A percentile compares a stretch with the other conserved stretches of the same genome.
phyloP scores from a whole-genome alignment of 2,329 filamentous ascomycete genomes.

The Pseudovirgaria hyperparasitica region DNA sequence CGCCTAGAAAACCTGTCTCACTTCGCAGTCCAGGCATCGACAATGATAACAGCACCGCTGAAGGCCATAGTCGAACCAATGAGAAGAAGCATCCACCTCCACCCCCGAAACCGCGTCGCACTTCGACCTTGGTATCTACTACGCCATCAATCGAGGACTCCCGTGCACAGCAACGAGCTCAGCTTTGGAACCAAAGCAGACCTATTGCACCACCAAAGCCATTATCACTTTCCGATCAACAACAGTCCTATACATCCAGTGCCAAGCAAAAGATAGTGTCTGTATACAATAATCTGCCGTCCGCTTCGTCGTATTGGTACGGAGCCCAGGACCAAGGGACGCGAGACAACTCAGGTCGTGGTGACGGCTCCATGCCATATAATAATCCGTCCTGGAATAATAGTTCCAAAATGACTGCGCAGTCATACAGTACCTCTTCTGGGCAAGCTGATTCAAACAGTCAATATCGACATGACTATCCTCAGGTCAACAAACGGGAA shows the following conservation, averaged over 20 bases:
- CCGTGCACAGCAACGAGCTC: constrained; percentile 15
- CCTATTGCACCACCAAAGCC: constrained; percentile 22
- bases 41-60: constrained; percentile 10
- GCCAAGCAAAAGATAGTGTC: constrained; percentile 26
- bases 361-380: too few species aligned
- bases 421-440: constrained; percentile 9
- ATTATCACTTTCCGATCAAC: constrained; percentile 17
- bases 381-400: too few species aligned
- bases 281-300: constrained; percentile 27
- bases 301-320: constrained; percentile 15
- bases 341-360: constrained; percentile 2
- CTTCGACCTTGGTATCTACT: constrained; percentile 10
- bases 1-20: constrained; percentile 19
- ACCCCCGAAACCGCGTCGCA: constrained; percentile 20
- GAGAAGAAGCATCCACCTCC: constrained; percentile 8
- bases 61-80: constrained; percentile 15
- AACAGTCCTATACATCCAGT: constrained; percentile 22
- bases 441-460: constrained; percentile 13
- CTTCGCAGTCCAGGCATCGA: constrained; percentile 27
- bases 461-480: too few species aligned
- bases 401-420: too few species aligned
- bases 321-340: constrained; percentile 5
- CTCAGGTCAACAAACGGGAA: constrained; percentile 59
- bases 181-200: constrained; percentile 11
- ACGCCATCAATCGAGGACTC: constrained; percentile 13